Evolutionary conservation across 106 monocot species (phyloP).

Genomic region (Dendrobium huoshanense): DNA sequence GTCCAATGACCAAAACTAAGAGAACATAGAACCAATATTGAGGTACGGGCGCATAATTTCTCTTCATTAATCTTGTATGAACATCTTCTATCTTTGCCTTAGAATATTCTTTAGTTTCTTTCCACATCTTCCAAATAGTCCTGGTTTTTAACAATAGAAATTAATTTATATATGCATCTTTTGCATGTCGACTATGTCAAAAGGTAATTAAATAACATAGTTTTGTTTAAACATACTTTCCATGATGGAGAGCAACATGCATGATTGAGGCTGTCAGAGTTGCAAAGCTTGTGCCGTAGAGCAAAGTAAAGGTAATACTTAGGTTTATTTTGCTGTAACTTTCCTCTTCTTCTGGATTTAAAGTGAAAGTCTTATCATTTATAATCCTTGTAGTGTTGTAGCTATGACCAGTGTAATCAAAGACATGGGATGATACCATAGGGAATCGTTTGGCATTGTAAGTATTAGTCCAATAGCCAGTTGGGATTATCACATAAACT

Average conservation of each 20-base stretch:
- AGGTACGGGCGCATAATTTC: conserved; percentile 66
- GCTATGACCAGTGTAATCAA: conserved; percentile 9
- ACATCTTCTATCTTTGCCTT: conserved; percentile 15
- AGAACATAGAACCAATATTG: conserved; percentile 80
- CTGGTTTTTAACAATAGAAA: neutral
- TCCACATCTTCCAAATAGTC: conserved; percentile 21
- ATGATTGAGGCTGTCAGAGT: conserved; percentile 50
- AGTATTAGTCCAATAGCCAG: conserved; percentile 41
- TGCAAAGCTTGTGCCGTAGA: conserved; percentile 62
- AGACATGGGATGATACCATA: conserved; percentile 24
- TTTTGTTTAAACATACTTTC: conserved; percentile 30
- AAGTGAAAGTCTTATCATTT: conserved; percentile 27
- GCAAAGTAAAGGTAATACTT: conserved; percentile 47
- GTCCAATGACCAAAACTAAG: conserved; percentile 23
- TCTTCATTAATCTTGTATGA: conserved; percentile 51
- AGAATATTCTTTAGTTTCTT: conserved; percentile 1
- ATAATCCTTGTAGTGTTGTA: conserved; percentile 44
- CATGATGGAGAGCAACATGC: conserved; percentile 71
- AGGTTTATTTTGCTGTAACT: conserved; percentile 46
- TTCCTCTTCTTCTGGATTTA: conserved; percentile 26
- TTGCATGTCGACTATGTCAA: no score
- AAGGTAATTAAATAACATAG: neutral
- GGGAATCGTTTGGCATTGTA: conserved; percentile 48
- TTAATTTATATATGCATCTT: no score
- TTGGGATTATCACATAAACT: conserved; percentile 29